Percentiles rank a stretch among this genome's conserved stretches.
These are phyloP conservation scores for Ophiosphaerella herpotricha DNA, from an alignment of 2,329 filamentous ascomycete genomes.

Conservation along the genomic window DNA sequence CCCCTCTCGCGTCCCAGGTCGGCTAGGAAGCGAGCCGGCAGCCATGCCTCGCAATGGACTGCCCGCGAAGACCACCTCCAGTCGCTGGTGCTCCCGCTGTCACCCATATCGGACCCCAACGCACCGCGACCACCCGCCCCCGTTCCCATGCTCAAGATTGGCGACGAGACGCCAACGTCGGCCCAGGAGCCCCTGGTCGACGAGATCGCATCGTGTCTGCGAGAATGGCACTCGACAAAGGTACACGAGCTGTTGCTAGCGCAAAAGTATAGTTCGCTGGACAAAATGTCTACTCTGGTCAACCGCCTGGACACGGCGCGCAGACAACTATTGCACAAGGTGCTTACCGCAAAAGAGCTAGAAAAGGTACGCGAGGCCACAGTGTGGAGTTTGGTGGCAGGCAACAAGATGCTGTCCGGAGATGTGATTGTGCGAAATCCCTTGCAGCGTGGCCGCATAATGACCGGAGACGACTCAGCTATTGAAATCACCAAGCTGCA, in stretches of 20 bases:
- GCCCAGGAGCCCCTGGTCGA: conserved; percentile 89
- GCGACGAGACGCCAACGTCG: conserved; percentile 93
- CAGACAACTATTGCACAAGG: conserved; percentile 90
- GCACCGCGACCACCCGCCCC: conserved; percentile 83
- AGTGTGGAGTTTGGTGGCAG: conserved; percentile 91
- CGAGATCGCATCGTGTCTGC: conserved; percentile 93
- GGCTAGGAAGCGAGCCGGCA: conserved; percentile 39
- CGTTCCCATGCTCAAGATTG: conserved; percentile 96
- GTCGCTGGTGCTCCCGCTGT: conserved; percentile 45
- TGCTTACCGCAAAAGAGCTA: conserved; percentile 86
- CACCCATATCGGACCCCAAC: conserved; percentile 61
- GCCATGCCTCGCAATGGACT: conserved; percentile 45
- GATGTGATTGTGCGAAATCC: conserved; percentile 96
- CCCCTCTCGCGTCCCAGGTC: conserved; percentile 36
- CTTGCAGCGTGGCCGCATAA: conserved; percentile 75
- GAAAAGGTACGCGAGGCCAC: conserved; percentile 81
- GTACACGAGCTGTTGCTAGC: conserved; percentile 87
- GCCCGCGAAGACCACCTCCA: conserved; percentile 47
- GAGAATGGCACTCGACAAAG: conserved; percentile 98
- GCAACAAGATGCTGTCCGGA: conserved; percentile 91
- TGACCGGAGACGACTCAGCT: conserved; percentile 91
- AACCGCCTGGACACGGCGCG: conserved; percentile 81
- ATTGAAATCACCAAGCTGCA: conserved; percentile 90
- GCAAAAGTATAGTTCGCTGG: conserved; percentile 78
- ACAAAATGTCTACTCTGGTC: conserved; percentile 80